Conservation (phyloP, 257 asterid genomes). For the Voacanga thouarsii region DNA sequence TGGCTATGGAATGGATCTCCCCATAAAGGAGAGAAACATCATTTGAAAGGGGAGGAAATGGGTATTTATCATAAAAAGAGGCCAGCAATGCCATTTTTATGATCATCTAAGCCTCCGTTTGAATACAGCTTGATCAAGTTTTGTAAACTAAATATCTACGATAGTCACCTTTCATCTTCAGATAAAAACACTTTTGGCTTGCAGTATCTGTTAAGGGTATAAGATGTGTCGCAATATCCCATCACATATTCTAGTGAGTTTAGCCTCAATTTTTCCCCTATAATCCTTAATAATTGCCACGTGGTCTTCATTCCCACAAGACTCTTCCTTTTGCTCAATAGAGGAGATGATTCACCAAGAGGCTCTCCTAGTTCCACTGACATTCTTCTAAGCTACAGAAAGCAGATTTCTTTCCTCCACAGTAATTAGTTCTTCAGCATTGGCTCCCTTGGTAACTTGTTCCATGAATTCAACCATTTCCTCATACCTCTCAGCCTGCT, state of each 20-base stretch:
- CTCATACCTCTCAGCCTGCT: constrained; percentile 34
- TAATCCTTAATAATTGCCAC: constrained; percentile 22
- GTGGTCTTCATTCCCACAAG: constrained; percentile 28
- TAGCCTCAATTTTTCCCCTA: constrained; percentile 26
- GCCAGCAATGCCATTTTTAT: too few species aligned
- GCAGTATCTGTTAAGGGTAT: constrained; percentile 20
- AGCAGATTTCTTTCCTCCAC: constrained; percentile 31
- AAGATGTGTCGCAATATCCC: constrained; percentile 29
- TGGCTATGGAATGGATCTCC: constrained; percentile 56
- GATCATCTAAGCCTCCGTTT: constrained; percentile 85
- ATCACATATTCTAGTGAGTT: constrained; percentile 31
- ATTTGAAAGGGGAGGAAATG: constrained; percentile 54
- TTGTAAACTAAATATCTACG: constrained; percentile 22
- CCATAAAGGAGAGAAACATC: constrained; percentile 67
- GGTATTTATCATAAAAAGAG: constrained; percentile 85
- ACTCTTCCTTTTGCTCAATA: constrained; percentile 31
- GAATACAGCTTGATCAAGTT: constrained; percentile 4
- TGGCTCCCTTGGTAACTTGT: constrained; percentile 16
- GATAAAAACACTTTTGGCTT: constrained; percentile 33
- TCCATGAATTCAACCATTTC: constrained; percentile 38
- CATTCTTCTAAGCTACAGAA: constrained; percentile 32
- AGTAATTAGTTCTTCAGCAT: constrained; percentile 24
- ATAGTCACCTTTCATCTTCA: constrained; percentile 37
- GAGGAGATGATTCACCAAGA: constrained; percentile 33
- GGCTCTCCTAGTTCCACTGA: constrained; percentile 33